Evolutionary conservation across 2,329 filamentous ascomycete genomes (phyloP), one percentile per base, ranked within the genome.

Genomic region (Emericellopsis atlantica): DNA sequence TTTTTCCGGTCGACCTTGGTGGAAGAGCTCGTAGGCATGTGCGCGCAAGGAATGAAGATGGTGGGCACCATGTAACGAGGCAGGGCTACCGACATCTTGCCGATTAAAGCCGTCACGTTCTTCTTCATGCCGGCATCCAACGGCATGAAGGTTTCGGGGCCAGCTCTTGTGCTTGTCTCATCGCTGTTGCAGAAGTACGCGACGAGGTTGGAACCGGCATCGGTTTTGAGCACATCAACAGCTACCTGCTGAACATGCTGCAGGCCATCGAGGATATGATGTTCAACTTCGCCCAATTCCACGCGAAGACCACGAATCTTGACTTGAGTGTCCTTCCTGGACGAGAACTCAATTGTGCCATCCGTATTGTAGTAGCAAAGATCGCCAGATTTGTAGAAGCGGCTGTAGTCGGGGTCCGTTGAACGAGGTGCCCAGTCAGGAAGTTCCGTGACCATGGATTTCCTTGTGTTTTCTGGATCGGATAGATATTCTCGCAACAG

Each of bases 271-370:
- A 21, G 26, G 14, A 43, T 24, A 18, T 43, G 26, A 15, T 26
- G 32, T 24, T 50, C 49, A 6, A 51, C 41, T 23, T 49, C 48
- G 2, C 37, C 43, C 10, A 70, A 57, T 54, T 70, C 76, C 37
- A 73, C 59, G 40, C 71, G 54, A 43, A 66, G 74, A 18, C 76
- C 76, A 22, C 66, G 62, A 11, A 77, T 52, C 51, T 77, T 77
- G 38, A 76, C 63, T 50, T 76, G 72, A 0, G 62, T 63, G 46
- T 76, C 72, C 45, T 70, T 72, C 22, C 73, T 59, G 36, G 70
- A 70, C 37, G 69, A 49, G 39, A 63, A 69, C 1, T 59, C 46
- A 9, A 70, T 49, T 34, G 51, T 49, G 2, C 62, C 60, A 38
- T 66, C 56, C 1, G 51, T 48, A 32, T 40, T 32, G 33, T 42